Base-by-base conservation (phyloP, 352 stramenopile species). In the Pythium coloratum region DNA sequence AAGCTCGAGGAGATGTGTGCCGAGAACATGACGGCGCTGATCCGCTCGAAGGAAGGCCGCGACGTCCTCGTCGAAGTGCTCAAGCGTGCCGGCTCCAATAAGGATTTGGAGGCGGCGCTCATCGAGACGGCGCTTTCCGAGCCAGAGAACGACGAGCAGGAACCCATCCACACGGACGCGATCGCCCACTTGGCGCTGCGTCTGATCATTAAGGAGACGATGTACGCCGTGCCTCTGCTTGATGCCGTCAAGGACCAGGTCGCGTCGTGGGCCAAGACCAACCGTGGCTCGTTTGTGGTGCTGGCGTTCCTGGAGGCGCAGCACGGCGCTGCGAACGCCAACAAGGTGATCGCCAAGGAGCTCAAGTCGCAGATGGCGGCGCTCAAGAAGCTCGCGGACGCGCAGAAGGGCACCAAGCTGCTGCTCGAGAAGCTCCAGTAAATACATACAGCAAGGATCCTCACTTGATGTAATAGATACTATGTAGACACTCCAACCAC, bases 271-370 rank as follows among this genome's bases (percentile, higher is more conserved):
- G 80, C 77, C 3, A 70, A 64, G 7, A 88, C 62, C 53, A 96
- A 96, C 75, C 88, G 88, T 61, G 86, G 88, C 34, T 90, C 84
- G 10, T 96, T 94, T 59, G 88, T 96, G 7, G 81, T 94, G 49
- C 79, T 96, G 16, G 76, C 84, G 16, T 94, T 94, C 74, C 56
- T 96, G 24, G 84, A 96, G 60, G 73, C 80, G 26, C 74, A 90
- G 34, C 74, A 90, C n/a, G 67, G 75, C 18, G 73, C 75, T 6
- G 64, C 74, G 44, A 80, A 91, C 24, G 79, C 78, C 46, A 62
- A 60, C 24, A 80, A 80, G 64, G 71, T 82, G 8, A 71, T 95
- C 20, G 66, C 76, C 55, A 91, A 87, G 58, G 79, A 80, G 38
- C 77, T 95, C 55, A 87, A 90, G 66, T 51, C 78, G 33, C 68